Evolutionary conservation across 1,284 basidiomycete species (phyloP), one percentile per base, ranked within the genome.

Genomic region (Ustilago hordei): DNA sequence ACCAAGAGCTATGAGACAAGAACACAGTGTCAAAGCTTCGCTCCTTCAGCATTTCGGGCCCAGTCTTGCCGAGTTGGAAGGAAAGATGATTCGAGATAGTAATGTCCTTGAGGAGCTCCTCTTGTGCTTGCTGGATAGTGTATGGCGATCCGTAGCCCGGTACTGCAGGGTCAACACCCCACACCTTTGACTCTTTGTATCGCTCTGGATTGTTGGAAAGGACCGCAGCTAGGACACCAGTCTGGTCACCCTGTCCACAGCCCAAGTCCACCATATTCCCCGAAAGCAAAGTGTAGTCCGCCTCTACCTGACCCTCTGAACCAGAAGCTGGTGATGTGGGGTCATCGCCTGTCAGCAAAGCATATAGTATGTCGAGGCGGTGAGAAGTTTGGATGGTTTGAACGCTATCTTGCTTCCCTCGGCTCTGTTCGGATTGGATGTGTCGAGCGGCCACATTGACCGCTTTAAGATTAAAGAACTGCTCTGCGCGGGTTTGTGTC

Each of bases 241-340:
- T 61, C 19, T 54, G 62, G n/a, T 70, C 69, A 17, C 69, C 69
- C 31, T 70, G 69, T 5, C 69, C 69, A 32, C 62, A 70, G 8
- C 69, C 69, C 1, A 70, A 50, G 41, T 70, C 69, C 69, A 70
- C 62, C 11, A 65, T 45, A n/a, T 11, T 41, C 13, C 69, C 63
- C 3, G 36, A 34, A 36, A 70, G 54, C 31, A 65, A 32, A 1
- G 56, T 8, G 28, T 41, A 64, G 12, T 70, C 61, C 2, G 48
- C 36, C 8, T 38, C 28, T 17, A 12, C 58, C 28, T 54, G 23
- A 8, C 12, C 28, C 0, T 32, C 8, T 4, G 43, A 23, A 35
- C 15, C 41, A 7, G 55, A 38, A 17, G 41, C 15, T 9, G 19
- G 12, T 19, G 55, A 11, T 32, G 32, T 57, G 23, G 66, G 66